Conservation (phyloP, 2,329 filamentous ascomycete species). For the Hypoxylon sp. region DNA sequence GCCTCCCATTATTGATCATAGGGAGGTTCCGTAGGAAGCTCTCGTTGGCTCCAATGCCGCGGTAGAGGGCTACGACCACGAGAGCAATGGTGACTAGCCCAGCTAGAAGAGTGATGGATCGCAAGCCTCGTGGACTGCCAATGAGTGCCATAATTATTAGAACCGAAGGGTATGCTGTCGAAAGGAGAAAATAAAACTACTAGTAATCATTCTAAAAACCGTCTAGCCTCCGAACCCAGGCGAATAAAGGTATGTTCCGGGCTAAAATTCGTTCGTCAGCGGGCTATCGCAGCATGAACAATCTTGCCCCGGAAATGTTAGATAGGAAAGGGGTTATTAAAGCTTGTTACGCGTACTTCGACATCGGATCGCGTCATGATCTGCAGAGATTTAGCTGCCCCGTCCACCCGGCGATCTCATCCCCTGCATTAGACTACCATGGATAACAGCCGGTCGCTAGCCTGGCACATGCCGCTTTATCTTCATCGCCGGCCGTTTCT, state of each 20-base stretch:
- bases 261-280: conserved; percentile 5
- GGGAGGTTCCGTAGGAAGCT: conserved; percentile 46
- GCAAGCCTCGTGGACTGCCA: conserved; percentile 39
- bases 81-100: conserved; percentile 44
- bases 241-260: conserved; percentile 2
- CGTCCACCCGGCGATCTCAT: conserved; percentile 13
- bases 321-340: conserved; percentile 14
- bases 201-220: conserved; percentile 30
- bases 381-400: conserved; percentile 29
- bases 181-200: conserved; percentile 10
- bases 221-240: conserved; percentile 8
- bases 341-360: conserved; percentile 28
- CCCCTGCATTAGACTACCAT: conserved; percentile 28
- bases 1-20: conserved; percentile 41
- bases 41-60: conserved; percentile 35
- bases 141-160: conserved; percentile 34
- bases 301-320: not conserved
- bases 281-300: not conserved
- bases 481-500: not conserved
- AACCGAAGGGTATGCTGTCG: conserved; percentile 21
- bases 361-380: conserved; percentile 35
- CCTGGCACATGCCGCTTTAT: not conserved
- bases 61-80: conserved; percentile 42
- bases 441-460: conserved; percentile 4
- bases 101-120: conserved; percentile 42